A percentile compares a stretch with the other conserved stretches of the same genome.
phyloP scores from a whole-genome alignment of 2,329 filamentous ascomycete species.

The Diaporthe eres region DNA sequence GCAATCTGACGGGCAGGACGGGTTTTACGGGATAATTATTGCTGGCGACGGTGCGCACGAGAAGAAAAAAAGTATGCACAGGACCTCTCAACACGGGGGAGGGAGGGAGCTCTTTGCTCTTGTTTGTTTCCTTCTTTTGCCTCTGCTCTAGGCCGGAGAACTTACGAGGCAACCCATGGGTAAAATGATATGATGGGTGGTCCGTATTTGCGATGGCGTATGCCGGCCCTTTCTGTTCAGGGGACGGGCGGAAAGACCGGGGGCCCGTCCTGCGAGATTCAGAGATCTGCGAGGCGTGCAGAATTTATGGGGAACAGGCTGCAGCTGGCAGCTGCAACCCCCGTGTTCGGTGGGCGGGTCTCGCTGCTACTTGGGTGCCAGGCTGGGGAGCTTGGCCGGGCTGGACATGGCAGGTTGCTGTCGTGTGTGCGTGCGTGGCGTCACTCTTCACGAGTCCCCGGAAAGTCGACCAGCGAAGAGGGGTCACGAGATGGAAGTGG shows the following conservation, averaged over 20 bases:
- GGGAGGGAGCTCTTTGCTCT: slow-evolving; percentile 28
- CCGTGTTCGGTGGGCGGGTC: slow-evolving; percentile 25
- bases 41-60: slow-evolving; percentile 4
- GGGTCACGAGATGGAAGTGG: not conserved
- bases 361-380: slow-evolving; percentile 19
- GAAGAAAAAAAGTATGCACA: slow-evolving; percentile 35
- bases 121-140: slow-evolving; percentile 3
- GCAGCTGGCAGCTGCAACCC: slow-evolving; percentile 25
- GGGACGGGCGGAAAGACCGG: slow-evolving; percentile 32
- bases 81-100: slow-evolving; percentile 16
- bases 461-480: not conserved
- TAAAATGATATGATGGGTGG: slow-evolving; percentile 30
- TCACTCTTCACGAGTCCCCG: not conserved
- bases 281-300: slow-evolving; percentile 35
- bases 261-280: slow-evolving; percentile 33
- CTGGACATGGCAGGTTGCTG: slow-evolving; percentile 7
- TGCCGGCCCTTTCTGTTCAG: slow-evolving; percentile 26
- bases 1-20: slow-evolving; percentile 11
- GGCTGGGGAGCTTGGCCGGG: slow-evolving; percentile 21
- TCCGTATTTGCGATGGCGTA: slow-evolving; percentile 38
- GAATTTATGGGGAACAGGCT: slow-evolving; percentile 37
- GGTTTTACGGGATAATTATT: slow-evolving; percentile 27
- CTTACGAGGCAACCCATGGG: slow-evolving; percentile 44
- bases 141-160: slow-evolving; percentile 22
- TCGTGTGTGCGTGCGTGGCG: not conserved